phyloP scores from a whole-genome alignment of 768 basidiomycete species.

The Kwoniella newhampshirensis region DNA sequence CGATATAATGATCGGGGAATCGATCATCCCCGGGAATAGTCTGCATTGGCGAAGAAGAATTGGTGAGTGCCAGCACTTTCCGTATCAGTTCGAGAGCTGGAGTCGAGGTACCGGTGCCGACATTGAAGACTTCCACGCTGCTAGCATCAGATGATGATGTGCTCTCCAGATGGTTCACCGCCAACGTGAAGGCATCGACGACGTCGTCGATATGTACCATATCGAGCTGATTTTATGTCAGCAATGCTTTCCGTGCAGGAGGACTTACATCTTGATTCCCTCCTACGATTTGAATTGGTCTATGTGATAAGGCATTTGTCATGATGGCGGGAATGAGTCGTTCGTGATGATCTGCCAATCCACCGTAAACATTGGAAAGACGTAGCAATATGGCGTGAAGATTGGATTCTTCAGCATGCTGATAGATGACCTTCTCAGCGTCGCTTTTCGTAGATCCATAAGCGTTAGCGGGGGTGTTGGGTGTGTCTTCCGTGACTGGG shows the following conservation, averaged over 20 bases:
- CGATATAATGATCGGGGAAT: slow-evolving; percentile 18
- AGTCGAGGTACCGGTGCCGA: slow-evolving; percentile 31
- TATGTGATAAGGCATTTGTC: slow-evolving; percentile 31
- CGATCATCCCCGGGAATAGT: slow-evolving; percentile 23
- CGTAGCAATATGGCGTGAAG: slow-evolving; percentile 30
- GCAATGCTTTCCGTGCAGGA: not conserved
- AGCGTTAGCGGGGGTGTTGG: slow-evolving; percentile 28
- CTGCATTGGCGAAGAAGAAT: slow-evolving; percentile 45
- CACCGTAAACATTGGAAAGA: slow-evolving; percentile 41
- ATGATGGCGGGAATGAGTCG: slow-evolving; percentile 40
- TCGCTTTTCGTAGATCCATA: slow-evolving; percentile 35
- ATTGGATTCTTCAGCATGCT: slow-evolving; percentile 4
- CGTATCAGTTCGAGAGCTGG: slow-evolving; percentile 28
- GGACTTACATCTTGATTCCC: slow-evolving; percentile 28
- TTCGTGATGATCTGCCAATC: slow-evolving; percentile 33
- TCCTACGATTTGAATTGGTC: slow-evolving; percentile 41
- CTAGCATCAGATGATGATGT: not conserved
- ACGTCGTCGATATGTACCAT: slow-evolving; percentile 42
- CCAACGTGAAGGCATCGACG: slow-evolving; percentile 35
- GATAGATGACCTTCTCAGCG: slow-evolving; percentile 29
- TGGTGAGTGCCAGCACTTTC: slow-evolving; percentile 32
- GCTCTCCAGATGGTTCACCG: slow-evolving; percentile 28
- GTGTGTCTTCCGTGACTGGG: slow-evolving; percentile 18
- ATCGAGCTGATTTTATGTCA: slow-evolving; percentile 17
- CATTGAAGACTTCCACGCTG: slow-evolving; percentile 33